Evolutionary conservation across 768 basidiomycete species (phyloP).

Genomic region (Tricholoma hemisulphureum): DNA sequence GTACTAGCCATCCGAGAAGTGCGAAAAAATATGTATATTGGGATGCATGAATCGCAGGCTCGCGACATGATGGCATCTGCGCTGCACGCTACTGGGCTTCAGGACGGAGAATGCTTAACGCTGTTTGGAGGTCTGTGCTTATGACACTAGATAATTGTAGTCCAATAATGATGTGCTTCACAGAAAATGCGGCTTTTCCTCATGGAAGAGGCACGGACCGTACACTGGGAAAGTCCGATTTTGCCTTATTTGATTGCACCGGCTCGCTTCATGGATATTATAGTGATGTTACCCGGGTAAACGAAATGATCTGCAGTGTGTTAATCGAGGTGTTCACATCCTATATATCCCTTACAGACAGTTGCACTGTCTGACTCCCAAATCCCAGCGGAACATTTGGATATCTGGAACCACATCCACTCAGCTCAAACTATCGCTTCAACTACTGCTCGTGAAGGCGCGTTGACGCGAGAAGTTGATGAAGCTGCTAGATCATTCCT

Average conservation of each 20-base stretch:
- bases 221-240: constrained; percentile 51
- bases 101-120: constrained; percentile 57
- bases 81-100: constrained; percentile 57
- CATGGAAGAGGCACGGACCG: constrained; percentile 80
- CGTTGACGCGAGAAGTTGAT: constrained; percentile 57
- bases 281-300: constrained; percentile 77
- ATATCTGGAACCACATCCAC: constrained; percentile 66
- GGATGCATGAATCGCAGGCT: constrained; percentile 76
- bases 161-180: neutral
- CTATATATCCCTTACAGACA: constrained; percentile 39
- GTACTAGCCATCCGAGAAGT: constrained; percentile 70
- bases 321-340: constrained; percentile 1
- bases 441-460: constrained; percentile 44
- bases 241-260: constrained; percentile 74
- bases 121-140: constrained; percentile 70
- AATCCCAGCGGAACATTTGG: constrained; percentile 51
- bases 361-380: constrained; percentile 59
- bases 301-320: constrained; percentile 13
- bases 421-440: constrained; percentile 61
- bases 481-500: constrained; percentile 57
- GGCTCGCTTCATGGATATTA: constrained; percentile 71
- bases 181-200: constrained; percentile 84
- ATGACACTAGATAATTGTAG: neutral
- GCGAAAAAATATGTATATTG: constrained; percentile 57
- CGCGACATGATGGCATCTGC: constrained; percentile 54